Base-by-base conservation (phyloP, 1,284 basidiomycete genomes). In the Cryptococcus amylolentus region DNA sequence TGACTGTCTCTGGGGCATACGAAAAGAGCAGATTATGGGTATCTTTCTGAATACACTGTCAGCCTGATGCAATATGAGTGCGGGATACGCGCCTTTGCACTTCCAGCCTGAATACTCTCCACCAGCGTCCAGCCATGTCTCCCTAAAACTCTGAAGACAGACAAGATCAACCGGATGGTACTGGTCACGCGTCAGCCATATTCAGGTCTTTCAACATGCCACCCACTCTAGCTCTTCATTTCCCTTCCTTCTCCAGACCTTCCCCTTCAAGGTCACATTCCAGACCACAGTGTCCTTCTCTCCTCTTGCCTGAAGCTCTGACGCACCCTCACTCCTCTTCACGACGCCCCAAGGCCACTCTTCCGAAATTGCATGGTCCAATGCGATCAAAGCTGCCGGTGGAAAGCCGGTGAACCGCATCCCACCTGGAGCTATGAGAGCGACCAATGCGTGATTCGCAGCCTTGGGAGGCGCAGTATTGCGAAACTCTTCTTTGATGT, bases 211-310 rank as follows among this genome's bases (percentile, higher is more conserved):
- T 37, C 3, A 23, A 48, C 9, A 16, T 23, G 44, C 31, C 4
- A 70, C 74, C 56, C 47, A 75, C 72, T 71, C 69, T 0, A 75
- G 59, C 57, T 76, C 74, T 47, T 71, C 61, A 35, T 56, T 64
- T 2, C 74, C 72, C 35, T 71, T 71, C 35, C 64, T 42, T 20
- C 68, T 70, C 74, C 74, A 76, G 2, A 64, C 67, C 18, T 64
- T 61, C 2, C 70, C 72, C 6, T 56, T 56, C 14, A 76, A 59
- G 40, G 67, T 61, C 5, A 67, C 62, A 20, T 54, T 63, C 66
- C 69, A 76, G 9, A 57, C 66, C n/a, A 49, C 43, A 1, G 52
- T 45, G 14, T 53, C 58, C 27, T 14, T 46, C 28, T 45, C 45
- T 8, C 48, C n/a, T 9, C 28, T 44, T 37, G 45, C 41, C 16